Base-by-base conservation (phyloP, 2,329 filamentous ascomycete genomes). In the Penicillium glabrum region DNA sequence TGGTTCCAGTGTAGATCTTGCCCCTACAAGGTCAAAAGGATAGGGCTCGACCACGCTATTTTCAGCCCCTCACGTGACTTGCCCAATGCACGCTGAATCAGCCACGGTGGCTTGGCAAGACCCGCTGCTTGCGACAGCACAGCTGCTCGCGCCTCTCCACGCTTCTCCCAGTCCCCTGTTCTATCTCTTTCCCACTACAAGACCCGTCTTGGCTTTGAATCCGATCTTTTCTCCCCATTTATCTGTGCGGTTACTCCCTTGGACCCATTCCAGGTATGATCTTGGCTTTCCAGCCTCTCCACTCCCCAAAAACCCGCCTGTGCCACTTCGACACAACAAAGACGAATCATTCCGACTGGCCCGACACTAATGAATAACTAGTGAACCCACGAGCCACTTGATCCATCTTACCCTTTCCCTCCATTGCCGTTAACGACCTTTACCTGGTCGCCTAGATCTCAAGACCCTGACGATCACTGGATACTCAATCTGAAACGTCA, bases 71-170 rank as follows among this genome's bases (percentile, higher is more conserved):
- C 58, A 57, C 60, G 58, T 62, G 58, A 60, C 3, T 5, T 23
- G 21, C 35, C 13, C 23, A 24, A 39, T 39, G 35, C 39, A 14
- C 45, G 66, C 61, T 70, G 64, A 69, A 58, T 69, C 69, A 71
- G 57, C 63, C 33, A 53, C 19, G 26, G 26, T 51, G 46, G 68
- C 72, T 72, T 69, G 69, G 50, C 50, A 67, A 61, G 68, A 71
- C 67, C 70, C 70, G 69, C 69, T 61, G 65, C 63, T 68, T 70
- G 67, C 70, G 67, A 69, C 68, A 55, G 59, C 63, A 59, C 61
- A 63, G 64, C 63, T 59, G 57, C 55, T 63, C 52, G 29, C 24
- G 19, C 50, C 27, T 35, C 29, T 46, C 33, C 29, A 46, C 56
- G 55, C 54, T 62, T 63, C 61, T 62, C 58, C 50, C 52, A 48